These are phyloP conservation scores for Globisporangium nunn DNA, from an alignment of 352 stramenopile genomes.

Conservation along the genomic window DNA sequence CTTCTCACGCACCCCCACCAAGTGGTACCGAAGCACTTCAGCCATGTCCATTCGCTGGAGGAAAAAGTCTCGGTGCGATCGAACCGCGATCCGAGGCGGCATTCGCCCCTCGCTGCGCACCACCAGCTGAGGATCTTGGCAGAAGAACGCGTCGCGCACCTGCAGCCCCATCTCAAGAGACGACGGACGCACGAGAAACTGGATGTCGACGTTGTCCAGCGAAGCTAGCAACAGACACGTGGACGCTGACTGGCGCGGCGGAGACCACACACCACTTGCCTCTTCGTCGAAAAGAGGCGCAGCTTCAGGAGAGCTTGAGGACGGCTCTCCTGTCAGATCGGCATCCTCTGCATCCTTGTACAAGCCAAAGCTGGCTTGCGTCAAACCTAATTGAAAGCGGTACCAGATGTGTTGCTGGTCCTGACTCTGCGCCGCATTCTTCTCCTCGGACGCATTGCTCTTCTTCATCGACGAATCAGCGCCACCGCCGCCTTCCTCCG, in stretches of 20 bases:
- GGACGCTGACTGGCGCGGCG: not conserved
- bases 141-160: conserved; percentile 65
- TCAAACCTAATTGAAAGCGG: conserved; percentile 57
- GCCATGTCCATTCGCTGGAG: conserved; percentile 73
- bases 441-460: not conserved
- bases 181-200: conserved; percentile 57
- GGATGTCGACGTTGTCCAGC: conserved; percentile 60
- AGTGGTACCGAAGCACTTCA: conserved; percentile 62
- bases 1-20: conserved; percentile 39
- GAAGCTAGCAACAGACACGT: conserved; percentile 21
- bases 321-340: not conserved
- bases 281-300: not conserved
- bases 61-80: conserved; percentile 33
- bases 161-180: conserved; percentile 66
- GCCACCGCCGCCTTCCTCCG: conserved; percentile 16
- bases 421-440: conserved; percentile 7
- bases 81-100: not conserved
- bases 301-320: conserved; percentile 4
- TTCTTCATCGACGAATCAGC: conserved; percentile 1
- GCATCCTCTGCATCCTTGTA: conserved; percentile 27
- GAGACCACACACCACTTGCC: not conserved
- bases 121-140: conserved; percentile 17
- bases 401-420: conserved; percentile 74
- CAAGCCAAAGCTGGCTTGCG: conserved; percentile 45
- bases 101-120: not conserved